Conservation (phyloP, 164 flowering plant species). For the Stephania japonica region DNA sequence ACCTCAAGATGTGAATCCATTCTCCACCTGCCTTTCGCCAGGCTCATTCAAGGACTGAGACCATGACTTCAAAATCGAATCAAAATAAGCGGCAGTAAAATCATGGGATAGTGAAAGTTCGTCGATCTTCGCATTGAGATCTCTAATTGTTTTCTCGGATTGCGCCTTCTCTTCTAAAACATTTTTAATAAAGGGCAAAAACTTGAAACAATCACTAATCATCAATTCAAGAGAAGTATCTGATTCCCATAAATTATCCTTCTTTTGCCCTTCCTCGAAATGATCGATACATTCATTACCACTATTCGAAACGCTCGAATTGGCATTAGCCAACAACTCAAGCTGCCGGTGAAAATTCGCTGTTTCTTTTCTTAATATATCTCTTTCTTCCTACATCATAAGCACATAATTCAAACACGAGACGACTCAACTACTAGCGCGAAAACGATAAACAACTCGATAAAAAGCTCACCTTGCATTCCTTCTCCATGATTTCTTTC, state of each 20-base stretch:
- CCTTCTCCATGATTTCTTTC: constrained; percentile 35
- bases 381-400: constrained; percentile 64
- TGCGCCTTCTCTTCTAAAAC: constrained; percentile 33
- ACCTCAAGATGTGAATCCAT: constrained; percentile 36
- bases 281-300: constrained; percentile 16
- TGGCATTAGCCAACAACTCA: constrained; percentile 25
- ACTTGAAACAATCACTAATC: constrained; percentile 46
- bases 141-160: constrained; percentile 40
- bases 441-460: background rate
- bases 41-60: constrained; percentile 20
- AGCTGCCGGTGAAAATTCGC: constrained; percentile 32
- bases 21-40: constrained; percentile 28
- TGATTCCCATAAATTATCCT: constrained; percentile 9
- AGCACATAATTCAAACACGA: constrained; percentile 1
- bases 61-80: constrained; percentile 19
- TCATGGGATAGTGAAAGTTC: constrained; percentile 39
- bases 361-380: constrained; percentile 29
- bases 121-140: constrained; percentile 43
- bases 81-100: constrained; percentile 25
- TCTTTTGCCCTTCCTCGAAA: constrained; percentile 21
- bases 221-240: constrained; percentile 29
- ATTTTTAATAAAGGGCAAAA: constrained; percentile 21
- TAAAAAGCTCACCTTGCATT: constrained; percentile 34
- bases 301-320: constrained; percentile 16
- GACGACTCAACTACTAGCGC: background rate